phyloP scores from a whole-genome alignment of 768 basidiomycete genomes.

The Lyophyllum decastes region DNA sequence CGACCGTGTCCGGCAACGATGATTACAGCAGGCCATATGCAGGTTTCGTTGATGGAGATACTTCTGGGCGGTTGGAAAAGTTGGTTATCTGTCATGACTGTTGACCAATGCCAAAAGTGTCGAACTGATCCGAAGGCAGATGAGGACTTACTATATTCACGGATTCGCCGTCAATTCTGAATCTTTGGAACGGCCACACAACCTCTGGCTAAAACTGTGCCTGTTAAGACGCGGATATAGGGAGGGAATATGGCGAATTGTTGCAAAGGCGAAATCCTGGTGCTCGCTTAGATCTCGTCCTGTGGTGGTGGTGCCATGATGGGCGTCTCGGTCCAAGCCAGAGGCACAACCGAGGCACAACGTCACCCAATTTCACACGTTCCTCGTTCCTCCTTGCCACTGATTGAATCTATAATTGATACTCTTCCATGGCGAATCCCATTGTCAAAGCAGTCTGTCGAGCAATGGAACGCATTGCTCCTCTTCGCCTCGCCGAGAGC shows the following conservation, averaged over 20 bases:
- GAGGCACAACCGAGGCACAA: neutral
- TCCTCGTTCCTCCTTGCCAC: neutral
- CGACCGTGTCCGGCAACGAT: neutral
- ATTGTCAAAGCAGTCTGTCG: constrained; percentile 55
- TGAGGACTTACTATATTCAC: too few relatives aligned
- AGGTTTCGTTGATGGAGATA: neutral
- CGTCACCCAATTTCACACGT: neutral
- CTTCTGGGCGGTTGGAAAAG: neutral
- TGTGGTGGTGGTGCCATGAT: neutral
- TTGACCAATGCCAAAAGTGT: neutral
- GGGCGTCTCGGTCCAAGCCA: neutral
- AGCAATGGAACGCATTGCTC: constrained; percentile 85
- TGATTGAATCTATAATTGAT: neutral
- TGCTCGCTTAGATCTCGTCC: neutral
- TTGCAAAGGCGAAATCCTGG: neutral
- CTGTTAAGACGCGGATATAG: neutral
- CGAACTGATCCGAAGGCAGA: neutral
- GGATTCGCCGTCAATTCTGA: too few relatives aligned
- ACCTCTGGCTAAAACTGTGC: neutral
- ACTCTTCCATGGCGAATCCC: constrained; percentile 29
- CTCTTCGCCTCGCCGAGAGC: constrained; percentile 78
- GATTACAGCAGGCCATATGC: neutral
- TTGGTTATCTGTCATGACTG: neutral
- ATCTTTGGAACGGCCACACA: too few relatives aligned
- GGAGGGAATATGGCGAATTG: neutral